Conservation (phyloP, 768 basidiomycete genomes). For the Pleurotus pulmonarius region DNA sequence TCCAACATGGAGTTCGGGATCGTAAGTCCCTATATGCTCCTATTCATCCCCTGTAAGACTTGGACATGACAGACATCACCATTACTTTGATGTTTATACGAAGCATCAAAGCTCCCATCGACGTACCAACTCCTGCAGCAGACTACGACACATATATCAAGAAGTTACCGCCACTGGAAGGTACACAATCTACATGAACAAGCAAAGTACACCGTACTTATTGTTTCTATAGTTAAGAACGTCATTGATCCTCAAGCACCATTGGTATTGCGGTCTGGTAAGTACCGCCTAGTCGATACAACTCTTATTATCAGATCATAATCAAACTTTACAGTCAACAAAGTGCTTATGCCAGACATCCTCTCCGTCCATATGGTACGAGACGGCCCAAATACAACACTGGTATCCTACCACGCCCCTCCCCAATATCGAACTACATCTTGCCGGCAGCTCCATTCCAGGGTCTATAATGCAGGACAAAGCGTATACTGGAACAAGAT, state of each 20-base stretch:
- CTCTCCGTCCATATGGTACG: constrained; percentile 47
- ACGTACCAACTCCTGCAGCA: background rate
- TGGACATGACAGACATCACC: constrained; percentile 31
- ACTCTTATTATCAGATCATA: too few relatives aligned
- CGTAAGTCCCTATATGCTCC: constrained; percentile 22
- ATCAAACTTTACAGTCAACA: constrained; percentile 18
- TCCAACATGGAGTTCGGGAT: constrained; percentile 26
- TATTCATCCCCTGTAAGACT: too few relatives aligned
- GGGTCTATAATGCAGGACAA: constrained; percentile 43
- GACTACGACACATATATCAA: background rate
- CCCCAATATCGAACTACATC: constrained; percentile 20
- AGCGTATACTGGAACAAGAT: constrained; percentile 46
- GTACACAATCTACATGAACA: background rate
- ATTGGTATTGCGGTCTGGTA: constrained; percentile 29
- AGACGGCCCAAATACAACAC: constrained; percentile 34
- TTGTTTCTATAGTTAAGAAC: constrained; percentile 7
- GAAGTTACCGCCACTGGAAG: background rate
- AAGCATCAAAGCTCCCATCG: background rate
- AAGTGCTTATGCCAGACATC: constrained; percentile 39
- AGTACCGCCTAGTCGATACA: background rate
- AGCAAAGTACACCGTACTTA: too few relatives aligned
- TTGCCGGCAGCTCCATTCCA: constrained; percentile 39
- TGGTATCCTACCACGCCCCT: constrained; percentile 47
- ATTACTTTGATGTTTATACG: constrained; percentile 32
- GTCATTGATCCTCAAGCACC: constrained; percentile 40